Evolutionary conservation across 805 yeast genomes (phyloP), one percentile per base, ranked within the genome.

Genomic region (Starmerella bacillaris): DNA sequence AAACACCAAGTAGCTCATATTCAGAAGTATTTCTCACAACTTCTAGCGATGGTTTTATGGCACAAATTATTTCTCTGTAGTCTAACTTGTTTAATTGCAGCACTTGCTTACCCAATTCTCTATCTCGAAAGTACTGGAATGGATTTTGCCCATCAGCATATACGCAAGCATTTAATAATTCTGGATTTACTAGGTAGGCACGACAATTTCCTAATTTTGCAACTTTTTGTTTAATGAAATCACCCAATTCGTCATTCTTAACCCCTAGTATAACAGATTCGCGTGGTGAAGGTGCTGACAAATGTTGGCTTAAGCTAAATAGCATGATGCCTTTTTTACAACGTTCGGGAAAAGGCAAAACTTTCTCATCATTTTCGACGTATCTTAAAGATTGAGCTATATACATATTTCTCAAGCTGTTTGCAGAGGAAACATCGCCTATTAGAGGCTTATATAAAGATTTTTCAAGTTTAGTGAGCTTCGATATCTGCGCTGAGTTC

Each of bases 331-430:
- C 49, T 14, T 30, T 24, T 14, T 19, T 31, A 8, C 39, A 37
- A n/a, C 49, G 21, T 27, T 45, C 49, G 2, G 49, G 44, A 30
- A 37, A 45, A 2, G 49, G 49, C 15, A 45, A 39, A 5, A 40
- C 37, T n/a, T 34, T 19, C 33, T 45, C 49, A 31, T 45, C 49
- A 7, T 44, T 43, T 14, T 36, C 38, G 3, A 24, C 26, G 24
- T 43, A 45, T 11, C 14, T 6, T 9, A 27, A 18, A 31, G 41
- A 34, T 21, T 41, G 36, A 3, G 45, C 31, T 2, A 39, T 12
- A 24, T 33, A 43, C 15, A 6, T 21, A n/a, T 37, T 37, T 2
- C 36, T 21, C 17, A 16, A 30, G 18, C 31, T 30, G 4, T 8
- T 12, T 4, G 18, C 5, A 3, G 8, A 8, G 17, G 16, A 28